Percentiles rank a stretch among this genome's conserved stretches.
Conservation (phyloP, 2,329 filamentous ascomycete species). For the Amesomyces nigricolor region DNA sequence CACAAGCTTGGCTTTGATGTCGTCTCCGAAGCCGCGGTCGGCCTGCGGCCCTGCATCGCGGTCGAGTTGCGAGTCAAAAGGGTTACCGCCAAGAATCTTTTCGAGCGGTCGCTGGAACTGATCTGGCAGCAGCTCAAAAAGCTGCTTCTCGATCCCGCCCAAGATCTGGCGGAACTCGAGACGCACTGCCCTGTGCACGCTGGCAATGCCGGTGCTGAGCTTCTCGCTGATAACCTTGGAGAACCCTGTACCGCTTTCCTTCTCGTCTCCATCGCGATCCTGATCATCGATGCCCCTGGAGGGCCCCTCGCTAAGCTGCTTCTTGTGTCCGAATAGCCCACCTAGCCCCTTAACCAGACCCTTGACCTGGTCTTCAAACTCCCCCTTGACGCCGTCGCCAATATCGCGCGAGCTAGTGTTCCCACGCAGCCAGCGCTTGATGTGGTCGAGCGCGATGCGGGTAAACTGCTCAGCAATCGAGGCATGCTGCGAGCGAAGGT, state of each 20-base stretch:
- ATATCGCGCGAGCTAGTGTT: slow-evolving; percentile 39
- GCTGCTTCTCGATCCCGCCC: slow-evolving; percentile 40
- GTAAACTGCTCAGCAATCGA: slow-evolving; percentile 43
- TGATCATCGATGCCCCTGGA: slow-evolving; percentile 31
- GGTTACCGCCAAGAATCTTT: slow-evolving; percentile 43
- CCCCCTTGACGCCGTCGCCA: slow-evolving; percentile 40
- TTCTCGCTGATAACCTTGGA: slow-evolving; percentile 44
- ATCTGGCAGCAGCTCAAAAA: slow-evolving; percentile 42
- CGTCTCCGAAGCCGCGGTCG: slow-evolving; percentile 39
- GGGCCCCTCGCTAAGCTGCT: slow-evolving; percentile 30
- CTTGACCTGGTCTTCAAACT: slow-evolving; percentile 41
- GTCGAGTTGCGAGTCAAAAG: slow-evolving; percentile 41
- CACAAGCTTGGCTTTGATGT: slow-evolving; percentile 40
- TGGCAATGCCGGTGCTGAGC: slow-evolving; percentile 39
- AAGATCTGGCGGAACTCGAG: slow-evolving; percentile 42
- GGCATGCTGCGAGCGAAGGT: slow-evolving; percentile 38
- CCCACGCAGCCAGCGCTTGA: slow-evolving; percentile 42
- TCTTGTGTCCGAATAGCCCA: slow-evolving; percentile 37
- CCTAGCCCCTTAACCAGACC: slow-evolving; percentile 41
- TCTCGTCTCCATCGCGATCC: slow-evolving; percentile 27
- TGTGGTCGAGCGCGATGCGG: slow-evolving; percentile 40
- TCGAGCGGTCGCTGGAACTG: slow-evolving; percentile 40
- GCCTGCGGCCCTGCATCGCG: slow-evolving; percentile 28
- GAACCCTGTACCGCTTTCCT: slow-evolving; percentile 34
- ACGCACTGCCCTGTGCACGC: slow-evolving; percentile 41